A percentile compares a stretch with the other conserved stretches of the same genome.
phyloP scores from a whole-genome alignment of 2,329 filamentous ascomycete species.

The Geosmithia putterillii region DNA sequence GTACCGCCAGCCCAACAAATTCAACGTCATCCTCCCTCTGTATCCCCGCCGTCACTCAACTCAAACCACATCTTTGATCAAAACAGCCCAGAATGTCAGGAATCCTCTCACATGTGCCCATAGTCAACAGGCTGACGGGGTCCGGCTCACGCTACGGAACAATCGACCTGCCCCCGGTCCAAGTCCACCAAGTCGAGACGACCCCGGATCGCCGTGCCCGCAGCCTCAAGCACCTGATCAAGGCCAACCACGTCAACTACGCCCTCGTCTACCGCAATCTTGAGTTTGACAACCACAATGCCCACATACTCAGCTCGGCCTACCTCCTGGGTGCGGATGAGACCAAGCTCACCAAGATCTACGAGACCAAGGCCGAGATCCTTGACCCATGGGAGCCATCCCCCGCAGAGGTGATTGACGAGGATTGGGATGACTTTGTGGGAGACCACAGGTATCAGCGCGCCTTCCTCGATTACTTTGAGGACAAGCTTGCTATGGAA shows the following conservation, averaged over 20 bases:
- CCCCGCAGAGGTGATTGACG: slow-evolving; percentile 67
- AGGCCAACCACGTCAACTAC: slow-evolving; percentile 85
- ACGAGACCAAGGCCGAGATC: slow-evolving; percentile 59
- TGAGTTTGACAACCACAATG: slow-evolving; percentile 69
- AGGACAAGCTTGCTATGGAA: slow-evolving; percentile 68
- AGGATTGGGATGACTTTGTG: slow-evolving; percentile 80
- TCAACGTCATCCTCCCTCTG: slow-evolving; percentile 1
- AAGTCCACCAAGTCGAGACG: slow-evolving; percentile 70
- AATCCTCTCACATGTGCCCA: slow-evolving; percentile 19
- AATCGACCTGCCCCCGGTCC: slow-evolving; percentile 52
- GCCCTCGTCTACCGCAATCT: slow-evolving; percentile 68
- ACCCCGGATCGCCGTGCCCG: slow-evolving; percentile 66
- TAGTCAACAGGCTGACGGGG: slow-evolving; percentile 14
- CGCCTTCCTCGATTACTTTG: slow-evolving; percentile 89
- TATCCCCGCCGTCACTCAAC: background rate
- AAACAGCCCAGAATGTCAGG: slow-evolving; percentile 13
- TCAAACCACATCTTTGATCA: background rate
- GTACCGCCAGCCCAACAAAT: background rate
- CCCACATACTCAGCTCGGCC: slow-evolving; percentile 72
- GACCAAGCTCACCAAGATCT: slow-evolving; percentile 65
- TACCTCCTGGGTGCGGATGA: slow-evolving; percentile 72
- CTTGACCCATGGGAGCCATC: slow-evolving; percentile 76
- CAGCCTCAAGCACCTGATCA: slow-evolving; percentile 80
- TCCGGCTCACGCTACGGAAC: slow-evolving; percentile 14
- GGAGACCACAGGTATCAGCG: slow-evolving; percentile 74